phyloP scores from a whole-genome alignment of 495 filamentous ascomycete species.

The Thermothielavioides terrestris region DNA sequence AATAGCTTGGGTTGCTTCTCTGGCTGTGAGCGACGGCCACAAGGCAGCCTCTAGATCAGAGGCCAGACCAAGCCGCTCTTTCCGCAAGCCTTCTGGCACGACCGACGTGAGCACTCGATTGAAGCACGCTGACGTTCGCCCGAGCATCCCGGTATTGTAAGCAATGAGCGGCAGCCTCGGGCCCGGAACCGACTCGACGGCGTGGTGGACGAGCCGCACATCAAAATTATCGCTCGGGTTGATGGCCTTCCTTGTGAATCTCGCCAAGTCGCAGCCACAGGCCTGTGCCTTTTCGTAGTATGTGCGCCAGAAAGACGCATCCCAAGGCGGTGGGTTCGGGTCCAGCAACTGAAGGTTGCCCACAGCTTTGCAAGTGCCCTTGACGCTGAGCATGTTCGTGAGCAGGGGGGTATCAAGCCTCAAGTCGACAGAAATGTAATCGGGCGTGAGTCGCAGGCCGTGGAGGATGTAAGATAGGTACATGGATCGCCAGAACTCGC shows the following conservation, averaged over 20 bases:
- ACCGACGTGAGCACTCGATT: conserved; percentile 60
- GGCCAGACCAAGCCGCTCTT: conserved; percentile 9
- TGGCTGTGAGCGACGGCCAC: conserved; percentile 45
- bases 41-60: not conserved
- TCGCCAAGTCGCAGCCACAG: conserved; percentile 55
- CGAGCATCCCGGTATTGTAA: conserved; percentile 56
- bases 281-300: conserved; percentile 48
- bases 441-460: conserved; percentile 55
- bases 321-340: conserved; percentile 44
- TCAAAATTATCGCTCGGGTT: conserved; percentile 50
- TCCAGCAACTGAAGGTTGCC: conserved; percentile 44
- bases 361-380: conserved; percentile 59
- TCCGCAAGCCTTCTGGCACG: conserved; percentile 44
- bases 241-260: conserved; percentile 48
- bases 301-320: conserved; percentile 42
- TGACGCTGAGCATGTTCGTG: conserved; percentile 38
- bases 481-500: conserved; percentile 27
- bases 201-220: conserved; percentile 44
- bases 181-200: conserved; percentile 32
- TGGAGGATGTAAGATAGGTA: conserved; percentile 53
- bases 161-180: conserved; percentile 50
- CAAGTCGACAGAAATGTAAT: conserved; percentile 59
- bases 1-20: conserved; percentile 49
- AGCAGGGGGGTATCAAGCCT: conserved; percentile 40
- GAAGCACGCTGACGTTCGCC: conserved; percentile 56